Evolutionary conservation across 305 asterid species (phyloP), one percentile per base, ranked within the genome.

Genomic region (Fraxinus paxiana): DNA sequence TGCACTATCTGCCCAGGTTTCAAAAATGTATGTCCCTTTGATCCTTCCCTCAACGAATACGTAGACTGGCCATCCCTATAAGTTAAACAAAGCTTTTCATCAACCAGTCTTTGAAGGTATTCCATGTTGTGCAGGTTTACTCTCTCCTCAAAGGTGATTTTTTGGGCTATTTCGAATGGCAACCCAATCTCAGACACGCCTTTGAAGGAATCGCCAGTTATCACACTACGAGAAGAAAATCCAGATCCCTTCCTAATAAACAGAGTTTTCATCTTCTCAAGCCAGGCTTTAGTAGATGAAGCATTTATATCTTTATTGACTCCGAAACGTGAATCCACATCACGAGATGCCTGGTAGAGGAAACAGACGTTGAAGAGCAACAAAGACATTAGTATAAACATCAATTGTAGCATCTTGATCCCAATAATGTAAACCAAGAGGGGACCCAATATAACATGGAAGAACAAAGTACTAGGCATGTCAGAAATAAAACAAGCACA

Each of bases 231-330:
- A 46, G 99, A 96, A 74, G 99, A 96, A 88, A 96, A 96, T 1
- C 99, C 99, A 38, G 98, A 96, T n/a, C 99, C 98, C 86, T 96
- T 96, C 75, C 99, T 87, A 28, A 96, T 96, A 78, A 96, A 96
- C 31, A 96, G 73, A 5, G 99, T 96, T 81, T 96, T 96, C 98
- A 96, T 96, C 90, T 96, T 96, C 85, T 94, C 98, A 38, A 96
- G 89, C 99, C 99, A 96, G 30, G 99, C 97, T 86, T 94, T 96
- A 69, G 98, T 92, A 65, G 98, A 92, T 59, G 98, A 88, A 8
- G 82, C 86, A 84, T 83, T 92, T 41, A 86, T 78, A 71, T 92
- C 98, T 86, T 92, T 96, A 65, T 84, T 79, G 63, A 92, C 88
- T 78, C 98, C 97, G 84, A 87, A 94, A 43, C 99, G 97, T 35